Conservation (phyloP, 768 basidiomycete genomes). For the Heimioporus sp. region DNA sequence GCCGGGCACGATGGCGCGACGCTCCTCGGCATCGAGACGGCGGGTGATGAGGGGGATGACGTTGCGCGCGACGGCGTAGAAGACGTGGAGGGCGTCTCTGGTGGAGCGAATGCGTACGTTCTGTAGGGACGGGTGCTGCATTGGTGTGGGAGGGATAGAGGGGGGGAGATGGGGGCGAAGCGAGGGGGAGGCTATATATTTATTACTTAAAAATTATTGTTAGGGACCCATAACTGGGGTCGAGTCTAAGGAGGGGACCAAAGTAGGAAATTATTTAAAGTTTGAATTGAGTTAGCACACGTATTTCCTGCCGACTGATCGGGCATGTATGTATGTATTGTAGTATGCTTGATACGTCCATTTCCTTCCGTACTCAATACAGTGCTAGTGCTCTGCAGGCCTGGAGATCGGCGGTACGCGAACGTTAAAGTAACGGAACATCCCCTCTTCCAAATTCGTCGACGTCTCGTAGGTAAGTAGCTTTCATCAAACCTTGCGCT, state of each 20-base stretch:
- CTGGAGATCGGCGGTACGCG: slow-evolving; percentile 17
- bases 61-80: slow-evolving; percentile 70
- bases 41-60: slow-evolving; percentile 74
- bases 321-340: no score
- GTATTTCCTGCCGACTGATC: slow-evolving; percentile 20
- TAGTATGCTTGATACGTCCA: no score
- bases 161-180: slow-evolving; percentile 21
- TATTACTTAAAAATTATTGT: slow-evolving; percentile 15
- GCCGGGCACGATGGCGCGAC: slow-evolving; percentile 67
- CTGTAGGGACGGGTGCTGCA: slow-evolving; percentile 76
- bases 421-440: slow-evolving; percentile 20
- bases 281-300: slow-evolving; percentile 55
- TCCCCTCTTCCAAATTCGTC: slow-evolving; percentile 2
- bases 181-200: slow-evolving; percentile 38
- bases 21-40: slow-evolving; percentile 80
- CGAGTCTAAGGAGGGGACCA: slow-evolving; percentile 5
- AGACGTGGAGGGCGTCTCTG: slow-evolving; percentile 78
- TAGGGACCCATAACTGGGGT: slow-evolving; percentile 16
- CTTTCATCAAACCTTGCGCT: slow-evolving; percentile 25
- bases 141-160: slow-evolving; percentile 27
- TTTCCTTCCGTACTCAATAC: no score
- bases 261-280: slow-evolving; percentile 45
- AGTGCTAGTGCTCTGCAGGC: not conserved
- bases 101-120: slow-evolving; percentile 78
- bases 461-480: not conserved